Evolutionary conservation across 495 filamentous ascomycete species (phyloP).

Genomic region (Evansstolkia leycettana): DNA sequence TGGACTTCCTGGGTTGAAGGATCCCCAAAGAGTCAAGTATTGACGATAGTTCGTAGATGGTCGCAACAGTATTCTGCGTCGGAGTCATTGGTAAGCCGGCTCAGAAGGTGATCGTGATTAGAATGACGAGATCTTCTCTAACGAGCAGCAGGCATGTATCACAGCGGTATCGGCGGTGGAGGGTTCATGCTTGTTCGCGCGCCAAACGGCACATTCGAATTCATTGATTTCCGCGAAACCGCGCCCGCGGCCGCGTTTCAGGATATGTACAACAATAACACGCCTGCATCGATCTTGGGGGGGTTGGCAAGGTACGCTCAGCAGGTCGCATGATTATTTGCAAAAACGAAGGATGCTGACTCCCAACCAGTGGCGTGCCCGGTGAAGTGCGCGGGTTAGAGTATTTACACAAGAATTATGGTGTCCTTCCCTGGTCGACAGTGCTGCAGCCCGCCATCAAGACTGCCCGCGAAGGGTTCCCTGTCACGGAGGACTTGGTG

Average conservation of each 20-base stretch:
- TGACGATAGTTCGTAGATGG: conserved; percentile 25
- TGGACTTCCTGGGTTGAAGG: not conserved
- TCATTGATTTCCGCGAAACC: conserved; percentile 77
- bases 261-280: conserved; percentile 66
- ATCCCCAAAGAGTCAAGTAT: not conserved
- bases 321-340: not conserved
- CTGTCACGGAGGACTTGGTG: conserved; percentile 54
- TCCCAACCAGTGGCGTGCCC: conserved; percentile 50
- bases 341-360: no score
- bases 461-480: conserved; percentile 68
- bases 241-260: conserved; percentile 65
- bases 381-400: conserved; percentile 73
- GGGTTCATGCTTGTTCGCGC: conserved; percentile 72
- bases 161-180: conserved; percentile 80
- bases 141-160: conserved; percentile 54
- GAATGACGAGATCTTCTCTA: not conserved
- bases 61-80: conserved; percentile 62
- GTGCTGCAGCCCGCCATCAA: conserved; percentile 60
- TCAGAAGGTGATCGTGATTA: not conserved
- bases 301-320: conserved; percentile 49
- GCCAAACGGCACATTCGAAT: conserved; percentile 51
- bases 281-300: conserved; percentile 32
- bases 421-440: conserved; percentile 53
- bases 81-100: conserved; percentile 49
- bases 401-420: conserved; percentile 62